phyloP scores from a whole-genome alignment of 164 flowering plant genomes.

The Berberis vulgaris region DNA sequence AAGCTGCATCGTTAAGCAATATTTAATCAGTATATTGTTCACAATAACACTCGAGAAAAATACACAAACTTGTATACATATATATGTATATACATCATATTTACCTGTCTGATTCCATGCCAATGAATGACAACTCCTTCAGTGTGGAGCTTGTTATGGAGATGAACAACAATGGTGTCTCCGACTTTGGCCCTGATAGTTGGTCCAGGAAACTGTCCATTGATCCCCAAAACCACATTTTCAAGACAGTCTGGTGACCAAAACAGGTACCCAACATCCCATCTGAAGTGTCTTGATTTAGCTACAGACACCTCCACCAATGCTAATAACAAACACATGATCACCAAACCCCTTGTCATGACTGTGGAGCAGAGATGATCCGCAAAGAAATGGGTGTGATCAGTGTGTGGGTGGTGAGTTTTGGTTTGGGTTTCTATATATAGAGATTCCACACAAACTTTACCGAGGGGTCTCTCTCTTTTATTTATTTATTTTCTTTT shows the following conservation, averaged over 20 bases:
- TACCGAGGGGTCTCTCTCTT: too few relatives aligned
- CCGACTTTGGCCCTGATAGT: conserved; percentile 66
- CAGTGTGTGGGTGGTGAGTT: too few relatives aligned
- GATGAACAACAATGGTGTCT: conserved; percentile 60
- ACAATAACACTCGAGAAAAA: not conserved
- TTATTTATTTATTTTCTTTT: too few relatives aligned
- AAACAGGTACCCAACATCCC: conserved; percentile 61
- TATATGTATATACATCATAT: not conserved
- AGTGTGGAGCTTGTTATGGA: conserved; percentile 66
- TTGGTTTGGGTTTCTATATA: too few relatives aligned
- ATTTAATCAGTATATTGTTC: not conserved
- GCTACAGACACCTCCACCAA: conserved; percentile 1
- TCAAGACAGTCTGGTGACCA: conserved; percentile 76
- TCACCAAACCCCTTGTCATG: too few relatives aligned
- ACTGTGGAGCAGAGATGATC: too few relatives aligned
- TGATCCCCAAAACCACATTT: conserved; percentile 58
- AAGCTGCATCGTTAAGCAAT: conserved; percentile 23
- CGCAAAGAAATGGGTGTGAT: too few relatives aligned
- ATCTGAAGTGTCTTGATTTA: conserved; percentile 42
- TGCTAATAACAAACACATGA: too few relatives aligned
- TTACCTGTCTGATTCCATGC: conserved; percentile 91
- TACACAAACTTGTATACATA: not conserved
- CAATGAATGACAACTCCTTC: conserved; percentile 91
- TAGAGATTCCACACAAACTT: too few relatives aligned
- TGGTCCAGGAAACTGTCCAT: conserved; percentile 91